Conservation (phyloP, 2,329 filamentous ascomycete genomes). For the Diaporthe sp. region DNA sequence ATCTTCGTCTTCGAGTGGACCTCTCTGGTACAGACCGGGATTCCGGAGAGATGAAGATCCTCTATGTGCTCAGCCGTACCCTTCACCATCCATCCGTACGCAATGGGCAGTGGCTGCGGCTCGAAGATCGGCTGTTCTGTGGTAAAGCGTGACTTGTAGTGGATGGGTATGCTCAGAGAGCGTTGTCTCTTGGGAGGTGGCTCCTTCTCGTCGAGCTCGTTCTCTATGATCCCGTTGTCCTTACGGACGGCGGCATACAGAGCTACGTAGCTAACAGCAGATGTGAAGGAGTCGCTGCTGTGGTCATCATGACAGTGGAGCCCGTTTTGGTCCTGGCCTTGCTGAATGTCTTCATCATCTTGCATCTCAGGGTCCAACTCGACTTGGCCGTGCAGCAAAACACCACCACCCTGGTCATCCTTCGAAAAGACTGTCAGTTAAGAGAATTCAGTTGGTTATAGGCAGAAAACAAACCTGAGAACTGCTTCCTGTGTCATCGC, state of each 20-base stretch:
- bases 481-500: background rate
- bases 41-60: constrained; percentile 8
- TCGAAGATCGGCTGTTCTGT: background rate
- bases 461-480: background rate
- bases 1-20: constrained; percentile 9
- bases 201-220: background rate
- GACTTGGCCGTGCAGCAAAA: background rate
- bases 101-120: constrained; percentile 9
- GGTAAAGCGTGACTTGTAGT: background rate
- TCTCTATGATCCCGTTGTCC: too few relatives aligned
- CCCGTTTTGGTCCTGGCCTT: background rate
- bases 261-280: too few relatives aligned
- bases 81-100: constrained; percentile 30
- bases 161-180: background rate
- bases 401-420: background rate
- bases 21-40: background rate
- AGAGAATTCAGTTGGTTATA: too few relatives aligned
- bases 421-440: background rate
- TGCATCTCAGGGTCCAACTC: background rate
- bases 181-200: constrained; percentile 4
- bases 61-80: constrained; percentile 28
- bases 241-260: background rate
- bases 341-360: background rate
- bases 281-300: background rate
- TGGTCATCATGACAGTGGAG: background rate